Conservation (phyloP, 208 protist genomes). For the Trypanosoma avium region DNA sequence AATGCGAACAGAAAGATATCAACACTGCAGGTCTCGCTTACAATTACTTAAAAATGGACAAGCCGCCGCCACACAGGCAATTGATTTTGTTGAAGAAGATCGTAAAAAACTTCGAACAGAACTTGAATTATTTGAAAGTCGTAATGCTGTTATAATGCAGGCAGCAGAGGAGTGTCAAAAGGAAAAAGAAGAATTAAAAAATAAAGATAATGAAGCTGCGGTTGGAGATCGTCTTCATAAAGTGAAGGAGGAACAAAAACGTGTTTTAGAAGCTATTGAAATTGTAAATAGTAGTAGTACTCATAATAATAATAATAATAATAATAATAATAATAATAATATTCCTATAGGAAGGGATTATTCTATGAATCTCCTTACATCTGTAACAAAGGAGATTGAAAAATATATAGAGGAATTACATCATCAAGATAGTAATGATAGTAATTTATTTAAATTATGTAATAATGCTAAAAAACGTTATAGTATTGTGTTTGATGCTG, state of each 20-base stretch:
- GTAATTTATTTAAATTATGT: neutral
- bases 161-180: neutral
- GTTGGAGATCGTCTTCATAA: neutral
- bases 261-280: neutral
- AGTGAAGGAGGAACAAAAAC: neutral
- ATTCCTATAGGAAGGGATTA: neutral
- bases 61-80: neutral
- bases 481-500: conserved; percentile 87
- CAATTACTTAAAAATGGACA: conserved; percentile 6
- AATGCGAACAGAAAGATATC: neutral
- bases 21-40: neutral
- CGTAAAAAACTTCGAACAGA: conserved; percentile 1
- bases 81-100: neutral
- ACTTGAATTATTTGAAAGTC: neutral
- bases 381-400: conserved; percentile 5
- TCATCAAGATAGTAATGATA: too few relatives aligned
- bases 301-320: too few relatives aligned
- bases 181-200: neutral
- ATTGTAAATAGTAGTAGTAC: neutral
- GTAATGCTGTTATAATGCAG: conserved; percentile 1
- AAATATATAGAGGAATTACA: neutral
- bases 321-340: too few relatives aligned
- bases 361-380: neutral
- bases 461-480: conserved; percentile 24
- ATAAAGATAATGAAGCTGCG: neutral